phyloP scores from a whole-genome alignment of 306 rosid genomes.

The Cotoneaster glaucophyllus region DNA sequence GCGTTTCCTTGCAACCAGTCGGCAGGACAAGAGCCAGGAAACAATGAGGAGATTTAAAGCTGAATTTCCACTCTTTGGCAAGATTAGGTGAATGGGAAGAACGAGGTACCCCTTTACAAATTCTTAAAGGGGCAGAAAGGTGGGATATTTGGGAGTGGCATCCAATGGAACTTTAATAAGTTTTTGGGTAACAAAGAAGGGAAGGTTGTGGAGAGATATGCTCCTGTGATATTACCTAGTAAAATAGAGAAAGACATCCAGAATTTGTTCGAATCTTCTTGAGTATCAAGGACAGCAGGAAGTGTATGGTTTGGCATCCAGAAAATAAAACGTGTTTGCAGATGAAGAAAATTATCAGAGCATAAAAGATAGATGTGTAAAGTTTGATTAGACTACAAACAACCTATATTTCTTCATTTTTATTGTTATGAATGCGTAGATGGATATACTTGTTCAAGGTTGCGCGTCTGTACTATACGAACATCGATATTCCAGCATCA shows the following conservation, averaged over 20 bases:
- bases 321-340: no score
- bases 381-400: no score
- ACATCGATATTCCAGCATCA: no score
- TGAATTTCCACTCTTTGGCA: slow-evolving; percentile 78
- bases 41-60: slow-evolving; percentile 75
- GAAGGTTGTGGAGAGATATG: slow-evolving; percentile 76
- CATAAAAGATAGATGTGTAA: no score
- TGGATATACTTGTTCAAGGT: no score
- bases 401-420: no score
- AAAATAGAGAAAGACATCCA: slow-evolving; percentile 82
- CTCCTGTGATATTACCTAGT: slow-evolving; percentile 72
- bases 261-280: slow-evolving; percentile 57
- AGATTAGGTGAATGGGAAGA: slow-evolving; percentile 84
- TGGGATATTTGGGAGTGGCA: slow-evolving; percentile 73
- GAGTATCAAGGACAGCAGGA: slow-evolving; percentile 18
- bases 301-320: no score
- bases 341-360: no score
- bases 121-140: slow-evolving; percentile 62
- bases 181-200: slow-evolving; percentile 76
- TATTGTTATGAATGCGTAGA: no score
- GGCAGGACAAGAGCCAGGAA: slow-evolving; percentile 79
- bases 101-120: slow-evolving; percentile 58
- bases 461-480: no score
- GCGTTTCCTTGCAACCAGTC: slow-evolving; percentile 98
- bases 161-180: slow-evolving; percentile 96